Evolutionary conservation across 495 filamentous ascomycete species (phyloP).

Genomic region (Darksidea phi): DNA sequence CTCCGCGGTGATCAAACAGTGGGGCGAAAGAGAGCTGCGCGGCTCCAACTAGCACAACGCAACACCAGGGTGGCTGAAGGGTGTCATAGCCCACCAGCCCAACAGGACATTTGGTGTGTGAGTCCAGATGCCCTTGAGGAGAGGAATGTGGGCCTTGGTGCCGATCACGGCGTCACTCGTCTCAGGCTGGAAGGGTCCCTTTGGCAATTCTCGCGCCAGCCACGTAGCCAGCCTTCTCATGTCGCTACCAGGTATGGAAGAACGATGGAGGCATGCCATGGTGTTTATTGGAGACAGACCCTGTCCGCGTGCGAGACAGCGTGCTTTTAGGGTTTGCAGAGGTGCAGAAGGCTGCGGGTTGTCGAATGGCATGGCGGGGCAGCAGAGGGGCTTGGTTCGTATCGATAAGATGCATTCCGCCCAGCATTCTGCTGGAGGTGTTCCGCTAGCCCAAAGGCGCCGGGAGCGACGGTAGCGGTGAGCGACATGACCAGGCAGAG

Average conservation of each 20-base stretch:
- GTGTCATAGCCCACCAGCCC: constrained; percentile 18
- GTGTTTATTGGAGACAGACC: constrained; percentile 18
- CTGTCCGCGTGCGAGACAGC: neutral
- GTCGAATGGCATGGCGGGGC: constrained; percentile 23
- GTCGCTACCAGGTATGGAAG: constrained; percentile 23
- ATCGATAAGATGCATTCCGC: constrained; percentile 34
- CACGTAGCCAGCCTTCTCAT: constrained; percentile 13
- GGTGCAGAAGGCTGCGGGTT: constrained; percentile 17
- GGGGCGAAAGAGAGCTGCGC: too few species aligned
- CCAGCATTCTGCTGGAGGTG: too few species aligned
- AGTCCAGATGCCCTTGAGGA: constrained; percentile 21
- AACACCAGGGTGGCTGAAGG: constrained; percentile 22
- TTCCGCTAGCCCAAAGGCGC: constrained; percentile 12
- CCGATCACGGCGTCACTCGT: constrained; percentile 7
- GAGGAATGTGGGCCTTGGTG: constrained; percentile 7
- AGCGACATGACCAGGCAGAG: constrained; percentile 9
- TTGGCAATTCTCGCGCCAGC: constrained; percentile 21
- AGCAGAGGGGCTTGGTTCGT: constrained; percentile 5
- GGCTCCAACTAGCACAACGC: too few species aligned
- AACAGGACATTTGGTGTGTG: neutral
- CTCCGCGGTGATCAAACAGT: too few species aligned
- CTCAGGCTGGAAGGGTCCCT: neutral
- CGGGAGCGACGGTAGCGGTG: constrained; percentile 20
- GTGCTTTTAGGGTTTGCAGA: constrained; percentile 22
- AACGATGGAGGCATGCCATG: neutral